Evolutionary conservation across 495 filamentous ascomycete species (phyloP).

Genomic region (Cudoniella acicularis): DNA sequence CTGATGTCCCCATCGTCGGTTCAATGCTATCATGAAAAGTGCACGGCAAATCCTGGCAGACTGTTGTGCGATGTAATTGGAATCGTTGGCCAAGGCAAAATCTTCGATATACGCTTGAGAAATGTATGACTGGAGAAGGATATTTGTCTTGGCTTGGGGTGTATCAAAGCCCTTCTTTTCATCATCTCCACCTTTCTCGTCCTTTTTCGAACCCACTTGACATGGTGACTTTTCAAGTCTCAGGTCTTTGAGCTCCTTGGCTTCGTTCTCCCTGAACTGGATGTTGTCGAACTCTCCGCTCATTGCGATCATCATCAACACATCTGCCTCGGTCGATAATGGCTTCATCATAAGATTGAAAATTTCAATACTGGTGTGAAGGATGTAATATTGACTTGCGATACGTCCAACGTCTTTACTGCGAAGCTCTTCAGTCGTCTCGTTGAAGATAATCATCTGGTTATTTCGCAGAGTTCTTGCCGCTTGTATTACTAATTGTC

Average conservation of each 20-base stretch:
- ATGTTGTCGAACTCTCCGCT: slow-evolving; percentile 98
- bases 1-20: slow-evolving; percentile 90
- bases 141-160: slow-evolving; percentile 89
- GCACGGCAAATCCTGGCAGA: slow-evolving; percentile 90
- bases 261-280: slow-evolving; percentile 82
- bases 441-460: slow-evolving; percentile 99
- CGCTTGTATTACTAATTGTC: slow-evolving; percentile 81
- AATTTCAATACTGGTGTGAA: slow-evolving; percentile 87
- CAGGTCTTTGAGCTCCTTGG: slow-evolving; percentile 67
- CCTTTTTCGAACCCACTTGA: slow-evolving; percentile 45
- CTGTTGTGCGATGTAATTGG: slow-evolving; percentile 93
- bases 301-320: slow-evolving; percentile 91
- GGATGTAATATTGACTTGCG: slow-evolving; percentile 94
- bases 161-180: slow-evolving; percentile 63
- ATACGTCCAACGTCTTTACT: slow-evolving; percentile 95
- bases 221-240: slow-evolving; percentile 64
- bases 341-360: slow-evolving; percentile 92
- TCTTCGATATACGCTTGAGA: slow-evolving; percentile 85
- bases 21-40: slow-evolving; percentile 95
- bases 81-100: slow-evolving; percentile 87
- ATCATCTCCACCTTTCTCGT: neutral
- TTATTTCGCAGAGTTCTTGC: slow-evolving; percentile 80
- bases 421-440: slow-evolving; percentile 81
- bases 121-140: slow-evolving; percentile 90
- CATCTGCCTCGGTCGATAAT: slow-evolving; percentile 77